A percentile compares a stretch with the other conserved stretches of the same genome.
Conservation (phyloP, 139 green algal genomes). For the Medakamo hakoo region DNA sequence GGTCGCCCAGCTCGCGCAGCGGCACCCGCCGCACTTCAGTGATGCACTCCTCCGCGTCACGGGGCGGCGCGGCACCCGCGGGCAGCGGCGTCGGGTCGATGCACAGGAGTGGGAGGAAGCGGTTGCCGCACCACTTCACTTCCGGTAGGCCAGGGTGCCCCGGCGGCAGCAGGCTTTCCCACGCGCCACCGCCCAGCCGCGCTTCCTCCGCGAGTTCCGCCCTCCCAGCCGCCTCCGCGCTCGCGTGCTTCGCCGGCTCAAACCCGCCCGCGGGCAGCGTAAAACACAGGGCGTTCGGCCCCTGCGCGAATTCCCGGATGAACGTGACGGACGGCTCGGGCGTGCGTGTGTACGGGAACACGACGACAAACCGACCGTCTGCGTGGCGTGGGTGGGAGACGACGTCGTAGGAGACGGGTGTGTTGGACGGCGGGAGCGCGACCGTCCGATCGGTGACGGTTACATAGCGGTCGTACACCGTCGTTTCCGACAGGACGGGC, state of each 20-base stretch:
- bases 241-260: neutral
- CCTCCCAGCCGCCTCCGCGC: no score
- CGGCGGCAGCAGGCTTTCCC: constrained; percentile 34
- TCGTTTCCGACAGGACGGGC: neutral
- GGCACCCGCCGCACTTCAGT: neutral
- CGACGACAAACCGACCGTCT: neutral
- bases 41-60: neutral
- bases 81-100: constrained; percentile 38
- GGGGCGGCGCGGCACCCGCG: neutral
- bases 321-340: neutral
- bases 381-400: neutral
- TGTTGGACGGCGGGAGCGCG: neutral
- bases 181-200: constrained; percentile 47
- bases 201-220: constrained; percentile 10
- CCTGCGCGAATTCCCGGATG: neutral
- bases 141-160: constrained; percentile 51
- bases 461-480: neutral
- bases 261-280: neutral
- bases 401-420: neutral
- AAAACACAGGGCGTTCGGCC: neutral
- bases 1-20: neutral
- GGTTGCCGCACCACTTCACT: constrained; percentile 73
- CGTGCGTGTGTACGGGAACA: neutral
- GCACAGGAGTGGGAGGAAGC: constrained; percentile 59
- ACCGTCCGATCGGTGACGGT: neutral